Evolutionary conservation across 257 asterid species (phyloP), one percentile per base, ranked within the genome.

Genomic region (Ilex aquifolium): DNA sequence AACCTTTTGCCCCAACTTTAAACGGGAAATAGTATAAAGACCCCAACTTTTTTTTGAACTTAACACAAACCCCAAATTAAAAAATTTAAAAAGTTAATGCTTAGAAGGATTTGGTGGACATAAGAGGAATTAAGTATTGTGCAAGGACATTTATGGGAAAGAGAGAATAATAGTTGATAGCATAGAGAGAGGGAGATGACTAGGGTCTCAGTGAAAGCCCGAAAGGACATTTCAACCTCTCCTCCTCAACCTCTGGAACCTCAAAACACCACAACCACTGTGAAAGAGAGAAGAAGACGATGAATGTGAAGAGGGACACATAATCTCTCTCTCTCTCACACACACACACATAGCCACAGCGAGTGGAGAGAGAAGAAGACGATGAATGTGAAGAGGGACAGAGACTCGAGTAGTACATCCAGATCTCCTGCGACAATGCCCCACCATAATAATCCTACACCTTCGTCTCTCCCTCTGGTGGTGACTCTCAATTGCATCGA

Each of bases 401-500:
- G 66, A 50, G 65, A 36, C 12, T 15, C 53, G 65, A 13, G 36
- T 63, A 40, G 13, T 14, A 51, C 74, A 13, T 44, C 57, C 64
- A 72, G 83, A 82, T 82, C 84, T 77, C 76, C 70, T 32, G 75
- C 83, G 5, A 58, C 78, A 73, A 85, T 84, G 91, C 63, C 85
- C 51, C 79, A 67, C 46, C 77, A 66, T n/a, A 73, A 60, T 70
- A 62, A 56, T 63, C 71, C 72, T 39, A 39, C 77, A 54, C 29
- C 81, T 60, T 79, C 64, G 42, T 30, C 75, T 40, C 72, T 86
- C 30, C 98, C 97, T 14, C 64, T 89, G 6, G 93, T 92, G 10
- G 86, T 88, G 16, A 76, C 98, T 1, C 98, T 92, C 60, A 89
- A 92, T 71, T 88, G 97, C 91, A 77, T 92, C 78, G 98, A 92